Base-by-base conservation (phyloP, 306 rosid genomes). In the Pyrus betulifolia region DNA sequence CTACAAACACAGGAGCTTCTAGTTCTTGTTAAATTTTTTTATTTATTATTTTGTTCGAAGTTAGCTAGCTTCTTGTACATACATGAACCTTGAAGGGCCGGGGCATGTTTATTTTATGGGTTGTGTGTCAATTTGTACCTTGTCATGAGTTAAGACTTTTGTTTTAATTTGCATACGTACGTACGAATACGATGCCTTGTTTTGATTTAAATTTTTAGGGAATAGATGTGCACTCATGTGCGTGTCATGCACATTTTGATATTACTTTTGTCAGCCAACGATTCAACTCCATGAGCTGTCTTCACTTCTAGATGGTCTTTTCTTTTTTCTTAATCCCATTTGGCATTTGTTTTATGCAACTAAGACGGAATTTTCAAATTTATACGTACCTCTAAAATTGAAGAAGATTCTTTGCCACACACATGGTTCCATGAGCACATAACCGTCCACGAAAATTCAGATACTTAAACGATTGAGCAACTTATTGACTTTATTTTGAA, bases 271-370 rank as follows among this genome's bases (percentile, higher is more conserved):
- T 74, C 59, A 60, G 31, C 59, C 77, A 60, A 61, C n/a, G 23
- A 18, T 42, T 60, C 77, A 74, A 74, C 69, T 25, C 33, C 57
- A 27, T 61, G 58, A 44, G 60, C 60, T 74, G 70, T 61, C 70
- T 13, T 73, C 30, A 17, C 14, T 74, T 74, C 78, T 74, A 74
- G 70, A 61, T 74, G 70, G 70, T 73, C 58, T 70, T 73, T 72
- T 31, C n/a, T 28, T 74, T 74, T 38, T 38, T 66, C 10, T 66
- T 11, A 64, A 64, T n/a, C 23, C 69, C 18, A 51, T 51, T 17
- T 51, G 21, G 18, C 23, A 64, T 64, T 31, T 64, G 33, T 3
- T n/a, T 57, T n/a, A 8, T 17, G 22, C 9, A 57, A 57, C 61
- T 55, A 21, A 2, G 61, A 55, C 61, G 25, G 25, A 55, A 55